Evolutionary conservation across 2,329 filamentous ascomycete genomes (phyloP).

Genomic region (Phialophora verrucosa): DNA sequence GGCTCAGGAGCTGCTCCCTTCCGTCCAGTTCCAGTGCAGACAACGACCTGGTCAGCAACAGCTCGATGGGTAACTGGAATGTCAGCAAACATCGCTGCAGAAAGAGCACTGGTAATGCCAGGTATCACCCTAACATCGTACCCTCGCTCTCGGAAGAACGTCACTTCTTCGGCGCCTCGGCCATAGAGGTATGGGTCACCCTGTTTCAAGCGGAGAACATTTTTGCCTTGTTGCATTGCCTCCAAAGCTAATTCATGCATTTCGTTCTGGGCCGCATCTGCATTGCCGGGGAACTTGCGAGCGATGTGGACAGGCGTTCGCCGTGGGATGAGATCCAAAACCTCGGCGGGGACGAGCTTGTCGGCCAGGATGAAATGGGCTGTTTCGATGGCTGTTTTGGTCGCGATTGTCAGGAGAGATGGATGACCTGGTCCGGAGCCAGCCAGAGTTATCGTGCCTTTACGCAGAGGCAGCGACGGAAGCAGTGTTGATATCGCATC

Average conservation of each 20-base stretch:
- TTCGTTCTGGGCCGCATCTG: constrained; percentile 90
- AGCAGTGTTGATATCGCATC: constrained; percentile 40
- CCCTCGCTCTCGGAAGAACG: constrained; percentile 77
- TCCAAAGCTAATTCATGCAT: constrained; percentile 78
- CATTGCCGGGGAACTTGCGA: constrained; percentile 96
- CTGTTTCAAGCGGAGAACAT: constrained; percentile 89
- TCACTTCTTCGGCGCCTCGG: constrained; percentile 88
- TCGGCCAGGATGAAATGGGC: constrained; percentile 59
- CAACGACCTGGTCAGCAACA: constrained; percentile 87
- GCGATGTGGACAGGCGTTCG: constrained; percentile 89
- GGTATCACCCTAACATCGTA: constrained; percentile 77
- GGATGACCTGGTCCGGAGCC: constrained; percentile 93
- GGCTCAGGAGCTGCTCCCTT: constrained; percentile 84
- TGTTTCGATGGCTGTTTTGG: constrained; percentile 54
- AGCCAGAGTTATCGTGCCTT: constrained; percentile 81
- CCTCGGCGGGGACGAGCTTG: constrained; percentile 70
- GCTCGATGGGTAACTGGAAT: constrained; percentile 89
- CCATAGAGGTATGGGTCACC: constrained; percentile 97
- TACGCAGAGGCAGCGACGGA: constrained; percentile 40
- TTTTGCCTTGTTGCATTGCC: constrained; percentile 71
- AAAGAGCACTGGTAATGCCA: constrained; percentile 86
- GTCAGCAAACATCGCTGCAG: constrained; percentile 83
- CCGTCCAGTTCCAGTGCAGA: constrained; percentile 95
- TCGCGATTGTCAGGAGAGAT: constrained; percentile 77
- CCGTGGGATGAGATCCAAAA: constrained; percentile 87